A percentile compares a stretch with the other conserved stretches of the same genome.
These are phyloP conservation scores for Zygotorulaspora chibaensis DNA, from an alignment of 805 yeast genomes.

Conservation along the genomic window DNA sequence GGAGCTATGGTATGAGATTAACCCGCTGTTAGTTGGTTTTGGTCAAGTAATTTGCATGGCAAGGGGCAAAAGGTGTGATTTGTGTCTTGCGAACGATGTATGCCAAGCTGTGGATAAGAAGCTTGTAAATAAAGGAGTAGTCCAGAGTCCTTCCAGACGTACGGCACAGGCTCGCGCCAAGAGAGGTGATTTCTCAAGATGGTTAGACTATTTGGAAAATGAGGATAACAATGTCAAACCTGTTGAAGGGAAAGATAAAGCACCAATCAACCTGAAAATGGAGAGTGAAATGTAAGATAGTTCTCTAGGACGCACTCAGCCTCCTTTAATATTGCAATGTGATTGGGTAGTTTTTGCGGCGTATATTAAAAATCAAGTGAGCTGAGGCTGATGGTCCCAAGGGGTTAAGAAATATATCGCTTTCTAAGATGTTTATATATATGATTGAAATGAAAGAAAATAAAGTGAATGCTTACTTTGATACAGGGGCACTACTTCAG, in stretches of 20 bases:
- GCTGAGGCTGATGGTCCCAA: background rate
- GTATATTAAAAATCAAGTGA: background rate
- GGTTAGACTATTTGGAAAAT: slow-evolving; percentile 29
- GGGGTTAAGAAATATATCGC: background rate
- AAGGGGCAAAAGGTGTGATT: slow-evolving; percentile 62
- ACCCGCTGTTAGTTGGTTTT: slow-evolving; percentile 85
- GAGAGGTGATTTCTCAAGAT: slow-evolving; percentile 43
- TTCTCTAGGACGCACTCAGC: background rate
- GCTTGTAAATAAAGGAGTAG: slow-evolving; percentile 33
- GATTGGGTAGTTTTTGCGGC: background rate
- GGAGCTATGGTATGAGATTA: slow-evolving; percentile 76
- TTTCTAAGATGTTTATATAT: background rate
- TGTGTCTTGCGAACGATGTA: slow-evolving; percentile 55
- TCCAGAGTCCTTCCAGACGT: slow-evolving; percentile 9
- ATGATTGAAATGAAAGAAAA: background rate
- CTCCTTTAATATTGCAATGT: background rate
- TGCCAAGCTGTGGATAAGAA: slow-evolving; percentile 57
- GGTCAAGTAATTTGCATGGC: slow-evolving; percentile 87
- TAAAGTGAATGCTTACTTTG: background rate
- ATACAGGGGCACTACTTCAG: slow-evolving; percentile 4
- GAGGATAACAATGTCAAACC: slow-evolving; percentile 4
- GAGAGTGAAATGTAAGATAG: background rate
- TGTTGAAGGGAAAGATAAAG: slow-evolving; percentile 4
- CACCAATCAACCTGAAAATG: background rate
- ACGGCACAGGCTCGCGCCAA: slow-evolving; percentile 2